Conservation (phyloP, 495 filamentous ascomycete species). For the Durotheca rogersii region DNA sequence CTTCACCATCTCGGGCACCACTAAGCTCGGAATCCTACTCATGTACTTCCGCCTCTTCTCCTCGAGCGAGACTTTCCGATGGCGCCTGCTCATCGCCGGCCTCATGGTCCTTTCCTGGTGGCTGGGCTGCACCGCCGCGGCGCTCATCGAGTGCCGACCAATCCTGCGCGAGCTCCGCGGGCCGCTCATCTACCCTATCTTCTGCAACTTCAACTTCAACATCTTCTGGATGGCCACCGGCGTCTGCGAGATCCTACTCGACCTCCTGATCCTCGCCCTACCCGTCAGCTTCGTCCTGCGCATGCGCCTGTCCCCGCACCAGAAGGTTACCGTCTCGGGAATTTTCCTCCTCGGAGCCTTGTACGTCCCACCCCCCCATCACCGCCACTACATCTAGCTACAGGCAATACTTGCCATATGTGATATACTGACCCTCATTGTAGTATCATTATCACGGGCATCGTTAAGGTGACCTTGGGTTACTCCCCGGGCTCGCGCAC, state of each 20-base stretch:
- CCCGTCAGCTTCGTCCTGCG: slow-evolving; percentile 33
- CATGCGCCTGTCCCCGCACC: slow-evolving; percentile 27
- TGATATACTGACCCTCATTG: background rate
- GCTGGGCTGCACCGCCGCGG: slow-evolving; percentile 19
- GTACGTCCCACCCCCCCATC: too few relatives aligned
- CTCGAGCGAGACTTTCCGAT: slow-evolving; percentile 17
- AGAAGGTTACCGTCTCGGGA: slow-evolving; percentile 27
- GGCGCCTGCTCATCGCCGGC: slow-evolving; percentile 16
- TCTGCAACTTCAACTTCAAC: slow-evolving; percentile 32
- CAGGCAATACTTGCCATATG: too few relatives aligned
- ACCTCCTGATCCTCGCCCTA: slow-evolving; percentile 36
- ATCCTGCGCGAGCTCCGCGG: background rate
- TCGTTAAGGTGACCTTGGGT: slow-evolving; percentile 10
- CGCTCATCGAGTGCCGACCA: slow-evolving; percentile 1
- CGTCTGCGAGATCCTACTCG: slow-evolving; percentile 33
- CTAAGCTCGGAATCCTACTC: slow-evolving; percentile 40
- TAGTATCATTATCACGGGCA: slow-evolving; percentile 16
- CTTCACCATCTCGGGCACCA: slow-evolving; percentile 32
- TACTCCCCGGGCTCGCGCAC: slow-evolving; percentile 6
- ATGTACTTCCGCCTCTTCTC: slow-evolving; percentile 43
- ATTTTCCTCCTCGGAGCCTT: slow-evolving; percentile 40
- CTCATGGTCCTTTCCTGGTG: slow-evolving; percentile 22
- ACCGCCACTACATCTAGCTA: too few relatives aligned
- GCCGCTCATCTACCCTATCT: slow-evolving; percentile 6
- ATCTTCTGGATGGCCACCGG: slow-evolving; percentile 33